These are phyloP conservation scores for Lecanosticta acicola DNA, from an alignment of 2,329 filamentous ascomycete genomes.

Conservation along the genomic window DNA sequence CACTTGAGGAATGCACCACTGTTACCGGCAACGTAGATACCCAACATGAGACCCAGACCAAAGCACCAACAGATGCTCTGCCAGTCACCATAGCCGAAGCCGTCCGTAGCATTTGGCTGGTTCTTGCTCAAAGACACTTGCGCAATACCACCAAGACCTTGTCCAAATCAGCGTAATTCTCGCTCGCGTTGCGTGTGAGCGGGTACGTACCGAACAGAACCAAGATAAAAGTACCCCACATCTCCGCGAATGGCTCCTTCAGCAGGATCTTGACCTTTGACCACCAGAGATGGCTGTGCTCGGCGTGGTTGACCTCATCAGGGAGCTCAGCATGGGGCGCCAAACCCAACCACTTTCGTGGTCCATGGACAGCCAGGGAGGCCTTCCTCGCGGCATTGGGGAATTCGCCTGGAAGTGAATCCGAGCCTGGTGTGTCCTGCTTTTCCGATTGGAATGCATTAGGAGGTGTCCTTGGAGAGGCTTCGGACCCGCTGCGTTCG, in stretches of 20 bases:
- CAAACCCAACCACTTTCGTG: constrained; percentile 31
- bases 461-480: constrained; percentile 6
- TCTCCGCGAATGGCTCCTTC: constrained; percentile 43
- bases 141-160: constrained; percentile 39
- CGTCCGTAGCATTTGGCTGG: constrained; percentile 34
- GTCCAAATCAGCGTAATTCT: too few species aligned
- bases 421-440: not conserved
- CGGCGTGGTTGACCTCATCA: constrained; percentile 37
- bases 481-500: not conserved
- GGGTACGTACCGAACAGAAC: constrained; percentile 35
- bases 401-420: not conserved
- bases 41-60: constrained; percentile 62
- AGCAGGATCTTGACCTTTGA: constrained; percentile 37
- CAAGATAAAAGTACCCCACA: constrained; percentile 40
- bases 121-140: constrained; percentile 39
- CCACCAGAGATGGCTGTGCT: constrained; percentile 38
- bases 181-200: not conserved
- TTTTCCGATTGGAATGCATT: not conserved
- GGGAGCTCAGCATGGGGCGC: constrained; percentile 39
- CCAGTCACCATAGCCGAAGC: constrained; percentile 39
- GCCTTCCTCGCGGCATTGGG: not conserved
- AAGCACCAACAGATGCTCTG: constrained; percentile 42
- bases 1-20: constrained; percentile 41
- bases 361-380: not conserved
- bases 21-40: constrained; percentile 40